phyloP scores from a whole-genome alignment of 805 yeast genomes.

The Ogataea wickerhamii region DNA sequence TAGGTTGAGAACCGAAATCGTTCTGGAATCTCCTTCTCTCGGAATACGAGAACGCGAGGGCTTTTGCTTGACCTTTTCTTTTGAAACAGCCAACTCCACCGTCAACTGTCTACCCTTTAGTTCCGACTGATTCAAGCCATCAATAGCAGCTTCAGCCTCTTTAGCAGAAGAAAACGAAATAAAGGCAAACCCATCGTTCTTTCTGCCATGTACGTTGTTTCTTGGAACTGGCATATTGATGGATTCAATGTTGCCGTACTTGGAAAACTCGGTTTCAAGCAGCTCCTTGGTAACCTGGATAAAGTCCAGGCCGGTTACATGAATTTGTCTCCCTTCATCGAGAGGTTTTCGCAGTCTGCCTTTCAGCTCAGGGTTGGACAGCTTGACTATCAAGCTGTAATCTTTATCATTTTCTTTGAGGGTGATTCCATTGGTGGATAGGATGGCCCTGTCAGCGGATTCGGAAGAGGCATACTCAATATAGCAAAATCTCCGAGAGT shows the following conservation, averaged over 20 bases:
- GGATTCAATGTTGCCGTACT: slow-evolving; percentile 51
- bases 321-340: slow-evolving; percentile 54
- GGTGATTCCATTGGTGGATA: slow-evolving; percentile 36
- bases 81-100: slow-evolving; percentile 44
- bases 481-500: slow-evolving; percentile 69
- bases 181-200: slow-evolving; percentile 66
- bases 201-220: slow-evolving; percentile 30
- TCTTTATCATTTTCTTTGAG: slow-evolving; percentile 30
- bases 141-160: slow-evolving; percentile 46
- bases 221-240: slow-evolving; percentile 43
- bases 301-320: slow-evolving; percentile 51
- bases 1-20: slow-evolving; percentile 25
- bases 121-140: slow-evolving; percentile 35
- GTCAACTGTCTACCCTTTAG: slow-evolving; percentile 46
- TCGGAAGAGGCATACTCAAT: slow-evolving; percentile 48
- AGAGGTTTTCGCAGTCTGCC: slow-evolving; percentile 41
- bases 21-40: slow-evolving; percentile 10
- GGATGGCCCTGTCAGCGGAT: slow-evolving; percentile 44
- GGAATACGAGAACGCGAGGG: neutral
- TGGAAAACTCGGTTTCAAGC: slow-evolving; percentile 40
- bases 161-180: slow-evolving; percentile 42
- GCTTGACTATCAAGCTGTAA: slow-evolving; percentile 49
- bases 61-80: slow-evolving; percentile 6
- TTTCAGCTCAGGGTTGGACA: slow-evolving; percentile 55
- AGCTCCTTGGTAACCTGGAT: slow-evolving; percentile 35